Base-by-base conservation (phyloP, 2,329 filamentous ascomycete species). In the Aspergillus aculeatinus region DNA sequence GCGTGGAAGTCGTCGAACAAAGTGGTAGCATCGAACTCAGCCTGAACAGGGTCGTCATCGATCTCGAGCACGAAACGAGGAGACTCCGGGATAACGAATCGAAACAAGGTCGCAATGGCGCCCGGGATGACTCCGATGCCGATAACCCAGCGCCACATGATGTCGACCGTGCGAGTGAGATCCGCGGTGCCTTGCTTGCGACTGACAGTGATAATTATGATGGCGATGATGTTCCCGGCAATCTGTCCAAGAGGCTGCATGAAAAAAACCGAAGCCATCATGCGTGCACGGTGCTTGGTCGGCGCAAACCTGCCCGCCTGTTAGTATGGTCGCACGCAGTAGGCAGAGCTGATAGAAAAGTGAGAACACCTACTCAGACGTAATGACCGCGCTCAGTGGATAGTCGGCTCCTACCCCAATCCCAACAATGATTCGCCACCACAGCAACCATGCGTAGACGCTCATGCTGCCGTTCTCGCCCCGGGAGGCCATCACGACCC, bases 231-330 rank as follows among this genome's bases (percentile, higher is more conserved):
- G 62, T 88, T 87, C 14, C 87, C 87, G 1, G 87, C 78, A 2
- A 88, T 83, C 68, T 89, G 87, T 5, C 87, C 87, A 9, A 89
- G 76, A 1, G 87, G 86, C 65, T 90, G 87, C 83, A 88, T 89
- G 66, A 88, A 80, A 70, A 90, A 89, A 33, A 90, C 86, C 3
- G 82, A 82, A 5, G 87, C 85, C 64, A 90, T 77, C 87, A 89
- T 89, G 21, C 81, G 84, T n/a, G 83, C 84, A 52, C 87, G 79
- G n/a, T 86, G 86, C 51, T 82, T 83, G 0, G 85, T 89, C 0
- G 79, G 78, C 3, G 80, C 79, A 57, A 82, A 81, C 63, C 78
- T 80, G 12, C 9, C 25, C 23, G 6, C 25, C 6, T 44, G 48
- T 50, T 19, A 50, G 48, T 12, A 14, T n/a, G 19, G 14, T 23